Evolutionary conservation across 129 eudicot species (phyloP), one percentile per base, ranked within the genome.

Genomic region (Artemisia tridentata): DNA sequence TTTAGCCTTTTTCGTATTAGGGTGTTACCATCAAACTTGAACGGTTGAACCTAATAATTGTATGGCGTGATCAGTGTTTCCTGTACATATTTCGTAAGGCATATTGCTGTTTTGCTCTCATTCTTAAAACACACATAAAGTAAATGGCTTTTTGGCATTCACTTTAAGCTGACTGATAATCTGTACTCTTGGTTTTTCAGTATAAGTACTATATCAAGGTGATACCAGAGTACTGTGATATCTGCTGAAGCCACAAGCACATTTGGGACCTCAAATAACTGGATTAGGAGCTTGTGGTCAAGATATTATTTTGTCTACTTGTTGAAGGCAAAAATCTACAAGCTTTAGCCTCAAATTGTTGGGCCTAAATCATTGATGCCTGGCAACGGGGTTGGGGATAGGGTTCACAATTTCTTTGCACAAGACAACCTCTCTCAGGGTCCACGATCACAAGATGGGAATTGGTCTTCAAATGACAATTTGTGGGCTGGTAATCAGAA

Each of bases 301-400:
- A 67, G 47, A 41, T 57, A 56, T 49, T 41, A 47, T 56, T 69
- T 54, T 52, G 43, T 34, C 21, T 38, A 63, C 58, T 78, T 63
- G 3, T 47, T 19, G 74, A 56, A 62, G 74, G 29, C 59, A 63
- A 48, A 63, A 48, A 31, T 67, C n/a, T 57, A 55, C 68, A 52
- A 63, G 69, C 47, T 49, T 49, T 72, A 64, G 80, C 80, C 38
- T 66, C 82, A 56, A 72, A 59, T 50, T 43, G 78, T 75, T 70
- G 80, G 78, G 71, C 63, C 46, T 69, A 55, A 19, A 76, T 75
- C 69, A 76, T 92, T 90, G 84, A 92, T 92, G 96, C 90, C 96
- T 89, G 98, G 98, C 78, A 89, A 92, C 88, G 91, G 87, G 80
- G 82, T 80, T 85, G 95, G 96, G 67, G 98, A 92, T 72, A 87